Conservation (phyloP, 2,329 filamentous ascomycete genomes). For the Podosphaera fusca region DNA sequence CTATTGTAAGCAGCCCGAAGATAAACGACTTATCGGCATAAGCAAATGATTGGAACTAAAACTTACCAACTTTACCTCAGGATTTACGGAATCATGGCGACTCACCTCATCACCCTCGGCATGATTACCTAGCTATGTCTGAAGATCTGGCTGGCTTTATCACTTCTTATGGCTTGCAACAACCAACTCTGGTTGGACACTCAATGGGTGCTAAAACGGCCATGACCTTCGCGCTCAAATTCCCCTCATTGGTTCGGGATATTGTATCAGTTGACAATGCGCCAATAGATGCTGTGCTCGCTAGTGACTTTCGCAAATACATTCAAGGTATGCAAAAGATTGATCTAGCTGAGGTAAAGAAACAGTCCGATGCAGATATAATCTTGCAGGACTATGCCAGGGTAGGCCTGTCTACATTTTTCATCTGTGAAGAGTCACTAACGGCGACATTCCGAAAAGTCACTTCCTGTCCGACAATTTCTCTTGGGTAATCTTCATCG, state of each 20-base stretch:
- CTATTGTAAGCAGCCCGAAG: conserved; percentile 33
- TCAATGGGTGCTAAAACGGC: conserved; percentile 93
- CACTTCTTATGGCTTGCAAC: conserved; percentile 39
- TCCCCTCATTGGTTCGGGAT: conserved; percentile 41
- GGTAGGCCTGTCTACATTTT: conserved; percentile 18
- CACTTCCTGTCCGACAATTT: conserved; percentile 66
- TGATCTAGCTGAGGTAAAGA: conserved; percentile 41
- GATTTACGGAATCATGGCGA: conserved; percentile 88
- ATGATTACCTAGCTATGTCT: conserved; percentile 68
- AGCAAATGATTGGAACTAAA: not conserved
- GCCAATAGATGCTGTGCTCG: conserved; percentile 56
- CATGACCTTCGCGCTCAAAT: conserved; percentile 61
- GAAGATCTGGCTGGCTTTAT: conserved; percentile 67
- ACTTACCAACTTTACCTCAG: conserved; percentile 19
- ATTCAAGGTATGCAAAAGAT: conserved; percentile 67
- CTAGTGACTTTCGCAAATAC: conserved; percentile 56
- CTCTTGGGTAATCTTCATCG: conserved; percentile 66
- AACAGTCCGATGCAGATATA: conserved; percentile 54
- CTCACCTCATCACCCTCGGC: conserved; percentile 50
- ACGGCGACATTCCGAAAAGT: conserved; percentile 17
- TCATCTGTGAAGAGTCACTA: not conserved
- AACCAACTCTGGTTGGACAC: conserved; percentile 67
- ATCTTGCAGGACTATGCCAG: conserved; percentile 56
- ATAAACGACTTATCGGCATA: not conserved
- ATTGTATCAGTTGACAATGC: conserved; percentile 82